Percentiles rank a stretch among this genome's conserved stretches.
Conservation (phyloP, 768 basidiomycete species). For the Tricholoma flavovirens region DNA sequence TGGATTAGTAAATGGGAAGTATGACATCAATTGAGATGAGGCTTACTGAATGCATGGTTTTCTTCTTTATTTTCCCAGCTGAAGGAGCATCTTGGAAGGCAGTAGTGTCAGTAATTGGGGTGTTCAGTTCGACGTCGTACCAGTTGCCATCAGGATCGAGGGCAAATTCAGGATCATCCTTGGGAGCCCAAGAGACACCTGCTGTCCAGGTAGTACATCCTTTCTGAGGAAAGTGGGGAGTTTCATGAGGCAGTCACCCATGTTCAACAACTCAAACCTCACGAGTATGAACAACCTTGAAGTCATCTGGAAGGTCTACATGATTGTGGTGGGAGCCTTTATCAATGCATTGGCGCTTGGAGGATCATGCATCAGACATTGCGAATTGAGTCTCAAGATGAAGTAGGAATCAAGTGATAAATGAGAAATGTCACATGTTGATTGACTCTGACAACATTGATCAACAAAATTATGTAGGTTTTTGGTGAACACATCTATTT, state of each 20-base stretch:
- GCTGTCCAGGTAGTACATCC: background rate
- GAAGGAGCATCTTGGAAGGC: background rate
- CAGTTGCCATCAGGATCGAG: conserved; percentile 5
- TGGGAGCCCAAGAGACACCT: background rate
- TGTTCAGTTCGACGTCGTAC: conserved; percentile 2
- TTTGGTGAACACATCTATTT: no score
- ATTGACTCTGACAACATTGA: background rate
- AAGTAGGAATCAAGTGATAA: background rate
- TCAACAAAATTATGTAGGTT: background rate
- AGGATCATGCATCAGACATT: background rate
- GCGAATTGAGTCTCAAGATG: background rate
- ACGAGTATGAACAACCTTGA: background rate
- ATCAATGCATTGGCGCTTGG: background rate
- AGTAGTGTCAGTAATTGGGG: background rate
- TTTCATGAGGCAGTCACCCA: background rate
- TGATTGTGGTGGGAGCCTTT: background rate
- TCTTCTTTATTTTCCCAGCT: background rate
- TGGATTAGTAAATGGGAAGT: background rate
- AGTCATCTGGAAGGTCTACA: background rate
- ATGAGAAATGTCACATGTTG: background rate
- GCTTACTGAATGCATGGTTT: background rate
- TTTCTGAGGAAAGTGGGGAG: background rate
- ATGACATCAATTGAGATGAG: background rate
- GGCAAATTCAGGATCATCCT: conserved; percentile 3
- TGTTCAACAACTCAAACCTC: background rate